phyloP scores from a whole-genome alignment of 371 early-diverging fungal genomes.

The Rhizopus delemar region DNA sequence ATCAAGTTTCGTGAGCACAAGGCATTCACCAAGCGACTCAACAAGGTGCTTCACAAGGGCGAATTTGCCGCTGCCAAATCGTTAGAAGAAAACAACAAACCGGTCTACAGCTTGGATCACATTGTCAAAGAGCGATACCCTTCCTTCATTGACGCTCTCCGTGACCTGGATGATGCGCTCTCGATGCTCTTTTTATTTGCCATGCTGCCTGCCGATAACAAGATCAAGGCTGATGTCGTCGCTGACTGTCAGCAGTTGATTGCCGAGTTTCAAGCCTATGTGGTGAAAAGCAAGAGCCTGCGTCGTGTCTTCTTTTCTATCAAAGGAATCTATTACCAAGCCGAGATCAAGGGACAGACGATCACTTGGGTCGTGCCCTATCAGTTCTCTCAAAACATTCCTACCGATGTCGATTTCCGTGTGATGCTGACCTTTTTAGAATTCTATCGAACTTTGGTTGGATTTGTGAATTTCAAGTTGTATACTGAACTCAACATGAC shows the following conservation, averaged over 20 bases:
- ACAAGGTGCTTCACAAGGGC: conserved; percentile 79
- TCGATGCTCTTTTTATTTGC: conserved; percentile 93
- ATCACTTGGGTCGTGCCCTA: conserved; percentile 96
- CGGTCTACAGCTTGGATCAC: conserved; percentile 87
- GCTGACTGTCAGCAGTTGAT: conserved; percentile 79
- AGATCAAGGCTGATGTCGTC: conserved; percentile 64
- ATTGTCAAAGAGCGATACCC: conserved; percentile 96
- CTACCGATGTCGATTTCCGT: conserved; percentile 94
- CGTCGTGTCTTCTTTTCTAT: conserved; percentile 93
- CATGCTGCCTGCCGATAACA: conserved; percentile 77
- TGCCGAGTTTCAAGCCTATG: conserved; percentile 91
- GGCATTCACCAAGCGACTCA: conserved; percentile 81
- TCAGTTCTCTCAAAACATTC: conserved; percentile 87
- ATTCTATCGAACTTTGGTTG: conserved; percentile 88
- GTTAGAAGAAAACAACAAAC: conserved; percentile 72
- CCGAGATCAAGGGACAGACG: conserved; percentile 90
- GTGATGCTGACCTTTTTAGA: conserved; percentile 97
- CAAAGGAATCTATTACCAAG: conserved; percentile 99
- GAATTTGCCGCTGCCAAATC: conserved; percentile 76
- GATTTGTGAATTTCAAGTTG: conserved; percentile 95
- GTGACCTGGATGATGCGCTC: conserved; percentile 95
- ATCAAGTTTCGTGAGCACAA: conserved; percentile 90
- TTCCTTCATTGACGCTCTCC: conserved; percentile 89
- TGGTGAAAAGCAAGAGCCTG: conserved; percentile 78
- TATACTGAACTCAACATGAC: conserved; percentile 82